Conservation (phyloP, 331 rosid species). For the Pyracantha coccinea region DNA sequence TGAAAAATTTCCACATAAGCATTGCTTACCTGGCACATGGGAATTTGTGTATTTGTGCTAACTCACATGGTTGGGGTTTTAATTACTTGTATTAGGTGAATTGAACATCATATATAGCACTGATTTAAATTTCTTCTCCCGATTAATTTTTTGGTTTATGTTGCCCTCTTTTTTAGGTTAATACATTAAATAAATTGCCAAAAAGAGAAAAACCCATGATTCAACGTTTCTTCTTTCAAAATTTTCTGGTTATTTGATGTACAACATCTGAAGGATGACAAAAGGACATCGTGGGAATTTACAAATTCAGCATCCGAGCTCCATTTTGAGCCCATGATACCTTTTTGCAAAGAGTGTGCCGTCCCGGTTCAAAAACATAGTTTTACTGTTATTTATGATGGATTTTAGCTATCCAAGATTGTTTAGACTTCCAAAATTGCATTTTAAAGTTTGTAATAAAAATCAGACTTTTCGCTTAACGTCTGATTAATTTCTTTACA, state of each 20-base stretch:
- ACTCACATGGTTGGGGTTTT: background rate
- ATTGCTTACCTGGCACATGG: background rate
- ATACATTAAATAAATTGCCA: background rate
- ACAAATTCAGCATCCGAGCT: too few relatives aligned
- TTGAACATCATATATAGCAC: background rate
- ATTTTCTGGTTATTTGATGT: background rate
- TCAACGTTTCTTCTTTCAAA: background rate
- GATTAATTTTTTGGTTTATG: background rate
- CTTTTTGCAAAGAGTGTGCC: too few relatives aligned
- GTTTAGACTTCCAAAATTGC: too few relatives aligned
- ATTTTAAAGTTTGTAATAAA: too few relatives aligned
- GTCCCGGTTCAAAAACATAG: too few relatives aligned
- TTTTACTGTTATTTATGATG: too few relatives aligned
- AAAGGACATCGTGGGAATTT: accelerated
- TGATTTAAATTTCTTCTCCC: background rate
- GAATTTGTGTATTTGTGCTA: background rate
- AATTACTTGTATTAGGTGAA: background rate
- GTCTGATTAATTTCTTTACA: too few relatives aligned
- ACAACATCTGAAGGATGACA: too few relatives aligned
- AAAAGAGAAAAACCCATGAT: background rate
- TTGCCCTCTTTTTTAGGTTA: background rate
- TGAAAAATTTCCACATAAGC: background rate
- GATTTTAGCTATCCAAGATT: too few relatives aligned
- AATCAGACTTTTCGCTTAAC: too few relatives aligned
- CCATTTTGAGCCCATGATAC: too few relatives aligned